These are phyloP conservation scores for Anthoceros angustus DNA, from an alignment of 225 moss, liverwort and hornwort genomes.

Conservation along the genomic window DNA sequence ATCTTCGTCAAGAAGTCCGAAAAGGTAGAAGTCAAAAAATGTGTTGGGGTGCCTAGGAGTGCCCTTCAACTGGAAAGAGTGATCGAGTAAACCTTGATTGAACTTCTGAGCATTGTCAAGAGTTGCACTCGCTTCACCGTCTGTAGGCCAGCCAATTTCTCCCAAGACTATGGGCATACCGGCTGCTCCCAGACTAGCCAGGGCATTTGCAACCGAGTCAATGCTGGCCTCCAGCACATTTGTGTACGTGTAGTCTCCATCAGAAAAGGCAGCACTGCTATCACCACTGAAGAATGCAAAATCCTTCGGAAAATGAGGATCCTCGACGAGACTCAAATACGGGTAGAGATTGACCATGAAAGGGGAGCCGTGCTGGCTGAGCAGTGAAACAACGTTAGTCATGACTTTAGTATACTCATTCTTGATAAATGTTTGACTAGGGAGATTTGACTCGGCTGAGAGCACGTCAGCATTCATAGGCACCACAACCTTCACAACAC, in stretches of 20 bases:
- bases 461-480: slow-evolving; percentile 86
- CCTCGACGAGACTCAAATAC: slow-evolving; percentile 53
- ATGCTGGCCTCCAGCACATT: slow-evolving; percentile 87
- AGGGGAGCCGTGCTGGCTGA: slow-evolving; percentile 45
- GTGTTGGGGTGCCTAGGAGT: slow-evolving; percentile 48
- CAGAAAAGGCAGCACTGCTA: slow-evolving; percentile 11
- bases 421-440: slow-evolving; percentile 44
- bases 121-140: slow-evolving; percentile 45
- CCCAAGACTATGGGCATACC: slow-evolving; percentile 61
- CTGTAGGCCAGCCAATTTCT: slow-evolving; percentile 96
- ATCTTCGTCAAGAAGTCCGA: slow-evolving; percentile 63
- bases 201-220: slow-evolving; percentile 55
- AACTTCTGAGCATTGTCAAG: slow-evolving; percentile 41
- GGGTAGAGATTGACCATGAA: slow-evolving; percentile 79
- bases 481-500: slow-evolving; percentile 39
- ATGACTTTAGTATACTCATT: slow-evolving; percentile 43
- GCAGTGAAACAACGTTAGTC: slow-evolving; percentile 26
- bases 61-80: slow-evolving; percentile 28
- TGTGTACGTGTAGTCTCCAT: slow-evolving; percentile 25
- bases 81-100: slow-evolving; percentile 44
- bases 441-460: slow-evolving; percentile 12
- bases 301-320: slow-evolving; percentile 38
- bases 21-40: slow-evolving; percentile 46
- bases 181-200: slow-evolving; percentile 33
- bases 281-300: slow-evolving; percentile 46